phyloP scores from a whole-genome alignment of 371 early-diverging fungal genomes.

The Mortierella sp. region DNA sequence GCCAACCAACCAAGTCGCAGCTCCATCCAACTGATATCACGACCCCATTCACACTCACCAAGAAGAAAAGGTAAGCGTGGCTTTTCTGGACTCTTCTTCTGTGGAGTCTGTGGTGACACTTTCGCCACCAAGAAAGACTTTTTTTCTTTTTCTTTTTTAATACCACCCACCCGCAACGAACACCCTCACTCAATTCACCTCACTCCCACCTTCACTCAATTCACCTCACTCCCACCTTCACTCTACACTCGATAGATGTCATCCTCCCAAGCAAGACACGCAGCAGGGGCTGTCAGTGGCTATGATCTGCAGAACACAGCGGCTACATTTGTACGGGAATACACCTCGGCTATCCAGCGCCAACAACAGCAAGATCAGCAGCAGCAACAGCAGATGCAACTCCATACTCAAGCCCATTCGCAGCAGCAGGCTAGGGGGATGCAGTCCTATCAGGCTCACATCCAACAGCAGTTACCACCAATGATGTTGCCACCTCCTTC shows the following conservation, averaged over 20 bases:
- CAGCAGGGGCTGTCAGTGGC: constrained; percentile 10
- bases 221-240: neutral
- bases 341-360: constrained; percentile 27
- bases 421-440: constrained; percentile 37
- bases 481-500: constrained; percentile 67
- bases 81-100: neutral
- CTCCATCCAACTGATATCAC: no score
- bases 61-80: no score
- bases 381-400: constrained; percentile 37
- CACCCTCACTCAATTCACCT: neutral
- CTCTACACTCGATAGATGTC: constrained; percentile 29
- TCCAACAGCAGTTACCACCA: constrained; percentile 50
- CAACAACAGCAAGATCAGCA: constrained; percentile 36
- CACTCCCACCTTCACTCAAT: neutral
- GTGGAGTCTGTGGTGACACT: neutral
- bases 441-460: constrained; percentile 29
- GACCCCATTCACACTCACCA: no score
- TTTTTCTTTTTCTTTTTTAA: neutral
- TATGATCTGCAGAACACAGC: constrained; percentile 44
- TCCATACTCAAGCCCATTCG: constrained; percentile 50
- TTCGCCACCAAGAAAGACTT: neutral
- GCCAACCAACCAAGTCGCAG: no score
- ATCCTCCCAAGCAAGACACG: constrained; percentile 35
- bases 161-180: no score
- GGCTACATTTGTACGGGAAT: constrained; percentile 43